A percentile compares a stretch with the other conserved stretches of the same genome.
Evolutionary conservation across 1,139 yeast species (phyloP).

Genomic region (Zygosaccharomyces sapae): DNA sequence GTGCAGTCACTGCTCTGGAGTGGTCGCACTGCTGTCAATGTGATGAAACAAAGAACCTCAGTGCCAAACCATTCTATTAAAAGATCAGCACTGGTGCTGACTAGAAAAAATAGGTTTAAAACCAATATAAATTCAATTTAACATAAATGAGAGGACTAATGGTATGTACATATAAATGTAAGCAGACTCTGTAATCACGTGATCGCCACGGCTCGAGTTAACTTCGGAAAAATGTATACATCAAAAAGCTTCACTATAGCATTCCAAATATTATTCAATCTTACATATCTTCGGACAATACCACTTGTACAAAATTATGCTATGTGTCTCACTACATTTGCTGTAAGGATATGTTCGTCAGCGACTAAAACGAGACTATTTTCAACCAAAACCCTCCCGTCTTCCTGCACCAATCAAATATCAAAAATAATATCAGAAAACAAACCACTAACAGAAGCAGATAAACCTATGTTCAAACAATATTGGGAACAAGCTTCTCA

Average conservation of each 20-base stretch:
- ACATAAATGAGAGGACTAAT: too few species aligned
- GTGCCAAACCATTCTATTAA: slow-evolving; percentile 12
- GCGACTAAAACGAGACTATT: background rate
- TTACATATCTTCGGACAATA: too few species aligned
- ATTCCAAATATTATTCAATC: too few species aligned
- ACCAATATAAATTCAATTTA: too few species aligned
- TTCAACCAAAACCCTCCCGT: background rate
- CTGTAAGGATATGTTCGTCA: background rate
- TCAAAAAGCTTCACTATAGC: too few species aligned
- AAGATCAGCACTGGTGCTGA: too few species aligned
- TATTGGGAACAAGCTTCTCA: slow-evolving; percentile 11
- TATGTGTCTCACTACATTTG: background rate
- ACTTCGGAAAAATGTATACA: too few species aligned
- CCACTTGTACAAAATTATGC: too few species aligned
- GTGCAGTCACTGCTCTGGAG: slow-evolving; percentile 23
- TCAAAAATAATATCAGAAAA: slow-evolving; percentile 1
- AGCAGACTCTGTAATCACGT: too few species aligned
- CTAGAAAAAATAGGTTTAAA: too few species aligned
- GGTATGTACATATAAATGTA: too few species aligned
- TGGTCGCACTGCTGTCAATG: slow-evolving; percentile 20
- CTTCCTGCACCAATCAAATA: background rate
- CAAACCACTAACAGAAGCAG: background rate
- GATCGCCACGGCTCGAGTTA: too few species aligned
- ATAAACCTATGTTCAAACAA: slow-evolving; percentile 7
- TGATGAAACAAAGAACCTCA: slow-evolving; percentile 1